phyloP scores from a whole-genome alignment of 352 stramenopile species.

The Pythium dissotocum region DNA sequence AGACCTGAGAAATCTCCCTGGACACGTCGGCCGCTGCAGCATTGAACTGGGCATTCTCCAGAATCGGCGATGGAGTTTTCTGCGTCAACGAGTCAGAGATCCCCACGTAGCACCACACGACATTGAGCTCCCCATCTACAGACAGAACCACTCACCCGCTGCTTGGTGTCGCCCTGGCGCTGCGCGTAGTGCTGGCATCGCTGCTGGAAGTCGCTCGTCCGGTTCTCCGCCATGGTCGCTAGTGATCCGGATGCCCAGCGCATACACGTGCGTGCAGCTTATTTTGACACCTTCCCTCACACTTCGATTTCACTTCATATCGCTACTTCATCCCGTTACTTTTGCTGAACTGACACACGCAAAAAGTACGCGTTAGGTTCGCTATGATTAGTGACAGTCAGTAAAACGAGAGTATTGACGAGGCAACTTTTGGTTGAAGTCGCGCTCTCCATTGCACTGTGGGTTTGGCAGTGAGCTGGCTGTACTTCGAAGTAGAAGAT shows the following conservation, averaged over 20 bases:
- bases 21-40: conserved; percentile 78
- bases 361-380: conserved; percentile 12
- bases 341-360: conserved; percentile 4
- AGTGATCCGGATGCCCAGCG: neutral
- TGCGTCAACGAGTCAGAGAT: conserved; percentile 23
- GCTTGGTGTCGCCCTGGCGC: conserved; percentile 29
- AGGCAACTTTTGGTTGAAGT: neutral
- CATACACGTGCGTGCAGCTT: conserved; percentile 6
- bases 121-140: conserved; percentile 27
- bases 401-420: neutral
- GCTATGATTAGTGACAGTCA: neutral
- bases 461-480: too few species aligned
- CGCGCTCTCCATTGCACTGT: neutral
- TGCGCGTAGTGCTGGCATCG: conserved; percentile 59
- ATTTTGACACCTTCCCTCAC: conserved; percentile 20
- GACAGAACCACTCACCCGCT: neutral
- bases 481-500: too few species aligned
- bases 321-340: conserved; percentile 25
- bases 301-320: conserved; percentile 34
- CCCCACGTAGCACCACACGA: neutral
- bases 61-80: conserved; percentile 45
- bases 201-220: conserved; percentile 66
- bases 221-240: conserved; percentile 61
- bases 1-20: conserved; percentile 80
- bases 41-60: conserved; percentile 83